Conservation (phyloP, 1,139 yeast genomes). For the Geotrichum macrosporum region DNA sequence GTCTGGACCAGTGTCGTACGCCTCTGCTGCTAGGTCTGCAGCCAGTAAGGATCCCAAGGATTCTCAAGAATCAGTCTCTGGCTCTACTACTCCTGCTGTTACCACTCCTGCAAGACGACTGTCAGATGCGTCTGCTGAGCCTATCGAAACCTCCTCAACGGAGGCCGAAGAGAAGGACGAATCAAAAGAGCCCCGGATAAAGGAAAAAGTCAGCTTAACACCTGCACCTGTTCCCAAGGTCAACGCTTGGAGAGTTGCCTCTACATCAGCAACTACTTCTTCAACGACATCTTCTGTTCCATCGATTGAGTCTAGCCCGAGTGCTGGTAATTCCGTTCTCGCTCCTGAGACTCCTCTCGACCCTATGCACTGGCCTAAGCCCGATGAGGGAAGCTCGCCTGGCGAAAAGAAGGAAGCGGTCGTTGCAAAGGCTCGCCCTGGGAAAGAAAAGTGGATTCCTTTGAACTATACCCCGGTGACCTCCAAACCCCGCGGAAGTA, state of each 20-base stretch:
- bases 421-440: constrained; percentile 8
- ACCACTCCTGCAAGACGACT: constrained; percentile 10
- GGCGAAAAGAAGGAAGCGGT: constrained; percentile 16
- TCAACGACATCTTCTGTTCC: constrained; percentile 17
- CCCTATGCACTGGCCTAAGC: constrained; percentile 23
- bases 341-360: constrained; percentile 18
- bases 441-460: constrained; percentile 19
- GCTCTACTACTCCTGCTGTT: constrained; percentile 16
- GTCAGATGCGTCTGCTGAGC: constrained; percentile 3
- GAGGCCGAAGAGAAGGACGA: constrained; percentile 27
- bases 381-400: constrained; percentile 19
- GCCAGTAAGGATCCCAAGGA: constrained; percentile 21
- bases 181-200: constrained; percentile 20
- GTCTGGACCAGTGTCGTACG: constrained; percentile 35
- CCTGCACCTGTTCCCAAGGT: constrained; percentile 45
- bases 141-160: constrained; percentile 17
- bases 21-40: constrained; percentile 32
- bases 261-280: constrained; percentile 7
- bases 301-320: constrained; percentile 24
- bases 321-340: constrained; percentile 13
- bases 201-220: constrained; percentile 33
- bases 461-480: constrained; percentile 18
- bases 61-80: not conserved
- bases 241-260: constrained; percentile 39
- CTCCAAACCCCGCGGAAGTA: constrained; percentile 10